Conservation (phyloP, 1,284 basidiomycete species). For the Pulveroboletus sp. region DNA sequence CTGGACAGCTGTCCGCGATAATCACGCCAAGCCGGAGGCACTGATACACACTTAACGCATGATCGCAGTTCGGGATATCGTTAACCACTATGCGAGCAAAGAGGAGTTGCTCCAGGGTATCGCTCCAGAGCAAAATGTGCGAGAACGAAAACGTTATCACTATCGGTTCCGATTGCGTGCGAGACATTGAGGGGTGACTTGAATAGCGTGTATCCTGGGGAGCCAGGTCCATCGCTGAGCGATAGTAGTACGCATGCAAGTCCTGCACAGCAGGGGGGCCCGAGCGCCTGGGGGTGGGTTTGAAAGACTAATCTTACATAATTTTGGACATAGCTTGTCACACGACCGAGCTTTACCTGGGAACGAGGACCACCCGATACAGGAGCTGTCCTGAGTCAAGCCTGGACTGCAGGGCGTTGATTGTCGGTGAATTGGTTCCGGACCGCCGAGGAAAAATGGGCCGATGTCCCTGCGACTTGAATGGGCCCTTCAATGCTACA, state of each 20-base stretch:
- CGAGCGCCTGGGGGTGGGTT: not conserved
- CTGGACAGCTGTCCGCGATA: not conserved
- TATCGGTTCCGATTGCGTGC: not conserved
- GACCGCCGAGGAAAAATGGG: not conserved
- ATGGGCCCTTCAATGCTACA: not conserved
- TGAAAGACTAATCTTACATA: conserved; percentile 4
- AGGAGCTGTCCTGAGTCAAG: not conserved
- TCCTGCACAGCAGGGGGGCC: not conserved
- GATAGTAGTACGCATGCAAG: not conserved
- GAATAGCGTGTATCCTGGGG: not conserved
- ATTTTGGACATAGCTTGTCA: not conserved
- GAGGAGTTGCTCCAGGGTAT: not conserved
- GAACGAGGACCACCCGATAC: not conserved
- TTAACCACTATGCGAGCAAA: not conserved
- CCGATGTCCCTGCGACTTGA: not conserved
- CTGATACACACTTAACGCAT: not conserved
- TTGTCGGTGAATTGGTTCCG: not conserved
- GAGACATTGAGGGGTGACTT: not conserved
- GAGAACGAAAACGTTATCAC: not conserved
- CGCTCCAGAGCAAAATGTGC: not conserved
- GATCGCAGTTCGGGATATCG: not conserved
- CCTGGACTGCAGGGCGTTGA: not conserved
- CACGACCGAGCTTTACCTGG: conserved; percentile 4
- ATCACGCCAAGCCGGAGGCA: not conserved
- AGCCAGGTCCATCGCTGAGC: not conserved